A percentile compares a stretch with the other conserved stretches of the same genome.
phyloP scores from a whole-genome alignment of 768 basidiomycete species.

The Jaapia argillacea region DNA sequence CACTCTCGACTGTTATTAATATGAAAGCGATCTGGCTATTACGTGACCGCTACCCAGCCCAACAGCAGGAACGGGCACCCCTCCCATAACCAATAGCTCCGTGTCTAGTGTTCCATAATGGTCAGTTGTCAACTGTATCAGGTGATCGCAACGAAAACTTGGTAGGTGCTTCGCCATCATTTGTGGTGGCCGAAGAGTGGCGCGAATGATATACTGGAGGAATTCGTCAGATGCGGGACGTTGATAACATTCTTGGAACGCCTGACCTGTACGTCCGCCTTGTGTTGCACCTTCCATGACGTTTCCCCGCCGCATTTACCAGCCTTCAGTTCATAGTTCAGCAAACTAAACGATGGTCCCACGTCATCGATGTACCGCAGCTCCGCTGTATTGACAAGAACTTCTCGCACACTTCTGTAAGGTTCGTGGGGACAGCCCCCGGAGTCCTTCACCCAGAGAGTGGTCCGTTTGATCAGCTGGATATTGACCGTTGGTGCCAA shows the following conservation, averaged over 20 bases:
- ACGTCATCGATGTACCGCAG: constrained; percentile 18
- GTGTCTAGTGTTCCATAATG: constrained; percentile 26
- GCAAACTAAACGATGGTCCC: constrained; percentile 23
- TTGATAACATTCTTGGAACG: too few relatives aligned
- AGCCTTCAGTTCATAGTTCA: constrained; percentile 25
- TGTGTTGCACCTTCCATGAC: constrained; percentile 26
- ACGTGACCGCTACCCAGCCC: too few relatives aligned
- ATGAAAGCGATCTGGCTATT: too few relatives aligned
- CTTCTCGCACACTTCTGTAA: constrained; percentile 18
- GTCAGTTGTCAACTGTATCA: constrained; percentile 28
- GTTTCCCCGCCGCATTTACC: constrained; percentile 26
- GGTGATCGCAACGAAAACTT: constrained; percentile 24
- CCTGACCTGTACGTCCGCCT: too few relatives aligned
- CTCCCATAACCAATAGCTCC: constrained; percentile 26
- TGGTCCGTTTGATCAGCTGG: constrained; percentile 25
- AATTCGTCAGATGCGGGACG: too few relatives aligned
- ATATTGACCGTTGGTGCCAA: constrained; percentile 23
- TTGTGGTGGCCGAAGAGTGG: constrained; percentile 21
- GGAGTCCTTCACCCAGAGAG: constrained; percentile 17
- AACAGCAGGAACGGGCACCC: constrained; percentile 29
- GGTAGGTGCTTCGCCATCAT: constrained; percentile 21
- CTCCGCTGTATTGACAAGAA: constrained; percentile 11
- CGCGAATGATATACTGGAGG: constrained; percentile 27
- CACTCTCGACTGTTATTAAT: too few relatives aligned
- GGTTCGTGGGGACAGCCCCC: constrained; percentile 2